phyloP scores from a whole-genome alignment of 768 basidiomycete species.

The Melanogaster broomeanus region DNA sequence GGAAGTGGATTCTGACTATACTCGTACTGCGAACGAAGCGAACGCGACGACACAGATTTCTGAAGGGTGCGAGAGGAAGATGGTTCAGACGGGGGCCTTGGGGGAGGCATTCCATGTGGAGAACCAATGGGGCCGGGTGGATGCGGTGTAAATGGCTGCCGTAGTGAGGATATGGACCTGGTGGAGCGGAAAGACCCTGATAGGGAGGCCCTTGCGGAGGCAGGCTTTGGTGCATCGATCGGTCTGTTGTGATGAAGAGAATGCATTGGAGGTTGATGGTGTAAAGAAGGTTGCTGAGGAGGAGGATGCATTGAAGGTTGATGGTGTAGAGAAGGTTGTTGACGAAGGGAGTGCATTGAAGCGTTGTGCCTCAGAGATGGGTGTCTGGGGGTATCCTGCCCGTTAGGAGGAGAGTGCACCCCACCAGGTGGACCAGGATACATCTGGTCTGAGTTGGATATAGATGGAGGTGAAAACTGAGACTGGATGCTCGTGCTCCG shows the following conservation, averaged over 20 bases:
- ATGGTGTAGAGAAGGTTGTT: constrained; percentile 23
- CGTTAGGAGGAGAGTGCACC: constrained; percentile 13
- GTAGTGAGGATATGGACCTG: constrained; percentile 7
- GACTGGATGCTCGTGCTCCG: constrained; percentile 38
- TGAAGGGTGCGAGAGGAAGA: constrained; percentile 31
- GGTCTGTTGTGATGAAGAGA: constrained; percentile 12
- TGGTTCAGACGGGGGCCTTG: constrained; percentile 54
- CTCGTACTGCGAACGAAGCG: constrained; percentile 56
- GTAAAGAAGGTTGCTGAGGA: constrained; percentile 26
- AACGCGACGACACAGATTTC: constrained; percentile 61
- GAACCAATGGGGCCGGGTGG: constrained; percentile 7
- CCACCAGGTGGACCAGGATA: constrained; percentile 16
- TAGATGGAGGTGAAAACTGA: constrained; percentile 23
- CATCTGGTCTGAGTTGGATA: constrained; percentile 21
- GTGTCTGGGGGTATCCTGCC: constrained; percentile 7
- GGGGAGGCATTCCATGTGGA: constrained; percentile 25
- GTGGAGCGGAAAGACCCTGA: constrained; percentile 21
- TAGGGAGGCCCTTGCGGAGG: constrained; percentile 13
- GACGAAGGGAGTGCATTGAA: constrained; percentile 30
- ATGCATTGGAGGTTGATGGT: constrained; percentile 17
- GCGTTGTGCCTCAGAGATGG: constrained; percentile 19
- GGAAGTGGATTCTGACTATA: constrained; percentile 36
- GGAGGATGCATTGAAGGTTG: constrained; percentile 15
- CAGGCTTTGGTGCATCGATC: constrained; percentile 10
- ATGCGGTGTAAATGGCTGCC: constrained; percentile 13